Conservation (phyloP, 83 land plant genomes). For the Diphasiastrum complanatum region DNA sequence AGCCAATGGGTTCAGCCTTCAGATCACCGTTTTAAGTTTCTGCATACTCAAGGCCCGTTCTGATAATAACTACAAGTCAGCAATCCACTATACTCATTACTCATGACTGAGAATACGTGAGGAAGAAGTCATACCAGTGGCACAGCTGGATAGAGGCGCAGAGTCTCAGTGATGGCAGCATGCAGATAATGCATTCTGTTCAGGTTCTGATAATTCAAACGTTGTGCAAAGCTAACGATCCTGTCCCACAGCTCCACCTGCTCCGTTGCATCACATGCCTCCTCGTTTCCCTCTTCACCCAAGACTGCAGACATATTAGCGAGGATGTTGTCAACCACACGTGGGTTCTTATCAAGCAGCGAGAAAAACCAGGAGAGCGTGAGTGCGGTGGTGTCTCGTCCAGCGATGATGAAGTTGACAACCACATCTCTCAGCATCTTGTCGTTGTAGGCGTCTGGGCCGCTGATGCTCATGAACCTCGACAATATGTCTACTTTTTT, state of each 20-base stretch:
- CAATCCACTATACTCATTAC: too few relatives aligned
- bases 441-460: conserved; percentile 15
- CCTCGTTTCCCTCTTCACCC: not conserved
- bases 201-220: conserved; percentile 18
- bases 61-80: not conserved
- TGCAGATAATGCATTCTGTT: conserved; percentile 34
- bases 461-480: conserved; percentile 22
- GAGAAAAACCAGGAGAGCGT: conserved; percentile 39
- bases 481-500: conserved; percentile 26
- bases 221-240: conserved; percentile 10
- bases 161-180: conserved; percentile 36
- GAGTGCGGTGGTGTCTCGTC: conserved; percentile 36
- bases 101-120: not conserved
- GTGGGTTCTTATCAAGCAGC: conserved; percentile 23
- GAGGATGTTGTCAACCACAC: conserved; percentile 23
- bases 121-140: conserved; percentile 25
- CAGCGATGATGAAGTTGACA: conserved; percentile 38
- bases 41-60: not conserved
- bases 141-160: conserved; percentile 36
- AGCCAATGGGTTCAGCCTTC: not conserved
- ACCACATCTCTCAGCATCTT: conserved; percentile 28
- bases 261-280: not conserved
- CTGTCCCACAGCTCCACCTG: not conserved
- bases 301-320: conserved; percentile 13
- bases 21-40: not conserved